These are phyloP conservation scores for Microbotryum lychnidis-dioicae DNA, from an alignment of 1,284 basidiomycete genomes.

Conservation along the genomic window DNA sequence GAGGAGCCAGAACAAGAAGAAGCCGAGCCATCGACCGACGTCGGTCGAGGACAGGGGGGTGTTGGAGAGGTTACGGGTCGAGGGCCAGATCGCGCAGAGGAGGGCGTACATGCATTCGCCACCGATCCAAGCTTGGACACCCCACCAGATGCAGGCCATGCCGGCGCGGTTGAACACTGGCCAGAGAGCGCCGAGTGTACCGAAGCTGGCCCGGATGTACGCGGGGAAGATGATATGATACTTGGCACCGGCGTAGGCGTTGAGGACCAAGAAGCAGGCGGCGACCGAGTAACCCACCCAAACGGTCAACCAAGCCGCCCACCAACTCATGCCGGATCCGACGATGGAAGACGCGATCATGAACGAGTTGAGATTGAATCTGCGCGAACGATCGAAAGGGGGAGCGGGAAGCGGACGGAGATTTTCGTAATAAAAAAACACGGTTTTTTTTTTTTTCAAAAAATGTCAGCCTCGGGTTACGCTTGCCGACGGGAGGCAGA, in stretches of 20 bases:
- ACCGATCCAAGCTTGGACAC: slow-evolving; percentile 71
- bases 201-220: slow-evolving; percentile 46
- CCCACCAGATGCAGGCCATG: slow-evolving; percentile 60
- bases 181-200: slow-evolving; percentile 74
- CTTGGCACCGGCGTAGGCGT: slow-evolving; percentile 60
- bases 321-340: slow-evolving; percentile 57
- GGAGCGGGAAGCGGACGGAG: neutral
- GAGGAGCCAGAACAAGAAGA: slow-evolving; percentile 79
- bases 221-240: slow-evolving; percentile 50
- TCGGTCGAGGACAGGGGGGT: slow-evolving; percentile 61
- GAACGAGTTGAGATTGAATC: slow-evolving; percentile 68
- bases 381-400: neutral
- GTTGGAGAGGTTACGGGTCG: slow-evolving; percentile 58
- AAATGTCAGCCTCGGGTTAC: no score
- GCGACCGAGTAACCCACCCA: slow-evolving; percentile 59
- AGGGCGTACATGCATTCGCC: slow-evolving; percentile 66
- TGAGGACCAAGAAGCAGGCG: slow-evolving; percentile 65
- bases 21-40: slow-evolving; percentile 63
- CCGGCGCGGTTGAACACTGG: slow-evolving; percentile 68
- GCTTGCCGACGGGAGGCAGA: no score
- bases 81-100: slow-evolving; percentile 63
- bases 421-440: no score
- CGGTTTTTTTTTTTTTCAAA: no score
- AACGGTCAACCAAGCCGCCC: slow-evolving; percentile 60
- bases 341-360: slow-evolving; percentile 40